These are phyloP conservation scores for sorghum (Sorghum bicolor) DNA, from an alignment of 176 grass and related monocot species.

Conservation along the genomic window Sorghum_bicolor_NCBIv3 NC_012879.2:51470001-51470500, in stretches of 20 bases:
- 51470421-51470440: conserved; percentile 32
- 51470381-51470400: conserved; percentile 36
- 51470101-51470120: conserved; percentile 4
- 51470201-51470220: background rate
- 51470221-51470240: background rate
- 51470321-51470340: background rate
- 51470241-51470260: background rate
- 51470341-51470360: conserved; percentile 74
- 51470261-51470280: background rate
- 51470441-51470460: conserved; percentile 40
- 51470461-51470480: conserved; percentile 34
- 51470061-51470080: background rate
- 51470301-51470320: background rate
- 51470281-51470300: background rate
- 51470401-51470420: conserved; percentile 35
- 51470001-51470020: conserved; percentile 78
- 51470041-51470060: conserved; percentile 10
- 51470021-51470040: conserved; percentile 24
- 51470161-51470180: background rate
- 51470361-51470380: conserved; percentile 69
- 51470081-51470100: background rate
- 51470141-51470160: background rate
- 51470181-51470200: background rate
- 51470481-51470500: conserved; percentile 53
- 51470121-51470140: background rate